These are phyloP conservation scores for Rauvolfia tetraphylla DNA, from an alignment of 257 asterid genomes.

Conservation along the genomic window DNA sequence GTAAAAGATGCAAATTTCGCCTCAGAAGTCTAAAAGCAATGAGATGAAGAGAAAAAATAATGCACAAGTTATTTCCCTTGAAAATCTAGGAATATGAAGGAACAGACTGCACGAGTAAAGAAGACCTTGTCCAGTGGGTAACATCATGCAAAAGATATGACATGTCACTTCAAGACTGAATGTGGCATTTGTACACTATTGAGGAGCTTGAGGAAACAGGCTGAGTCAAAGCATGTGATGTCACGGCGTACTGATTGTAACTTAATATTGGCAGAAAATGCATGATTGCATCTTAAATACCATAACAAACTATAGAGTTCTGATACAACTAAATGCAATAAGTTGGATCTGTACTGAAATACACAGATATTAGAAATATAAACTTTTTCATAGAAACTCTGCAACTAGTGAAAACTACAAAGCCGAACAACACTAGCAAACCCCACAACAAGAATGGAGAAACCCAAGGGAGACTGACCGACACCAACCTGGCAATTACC, in stretches of 20 bases:
- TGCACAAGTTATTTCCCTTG: not conserved
- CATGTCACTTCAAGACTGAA: not conserved
- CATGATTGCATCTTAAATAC: not conserved
- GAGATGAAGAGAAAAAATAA: not conserved
- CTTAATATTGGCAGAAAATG: not conserved
- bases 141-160: not conserved
- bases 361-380: not conserved
- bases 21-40: not conserved
- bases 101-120: not conserved
- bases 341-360: not conserved
- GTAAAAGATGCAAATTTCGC: not conserved
- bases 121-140: not conserved
- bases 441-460: not conserved
- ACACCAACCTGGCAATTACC: slow-evolving; percentile 90
- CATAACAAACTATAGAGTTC: not conserved
- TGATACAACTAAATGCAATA: not conserved
- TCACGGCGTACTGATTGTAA: not conserved
- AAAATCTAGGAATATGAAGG: not conserved
- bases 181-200: not conserved
- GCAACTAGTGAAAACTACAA: not conserved
- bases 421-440: not conserved
- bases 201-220: not conserved
- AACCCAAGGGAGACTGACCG: not conserved
- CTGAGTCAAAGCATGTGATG: not conserved
- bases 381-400: not conserved